A percentile compares a stretch with the other conserved stretches of the same genome.
phyloP scores from a whole-genome alignment of 805 yeast genomes.

The Nakazawaea ambrosiae region DNA sequence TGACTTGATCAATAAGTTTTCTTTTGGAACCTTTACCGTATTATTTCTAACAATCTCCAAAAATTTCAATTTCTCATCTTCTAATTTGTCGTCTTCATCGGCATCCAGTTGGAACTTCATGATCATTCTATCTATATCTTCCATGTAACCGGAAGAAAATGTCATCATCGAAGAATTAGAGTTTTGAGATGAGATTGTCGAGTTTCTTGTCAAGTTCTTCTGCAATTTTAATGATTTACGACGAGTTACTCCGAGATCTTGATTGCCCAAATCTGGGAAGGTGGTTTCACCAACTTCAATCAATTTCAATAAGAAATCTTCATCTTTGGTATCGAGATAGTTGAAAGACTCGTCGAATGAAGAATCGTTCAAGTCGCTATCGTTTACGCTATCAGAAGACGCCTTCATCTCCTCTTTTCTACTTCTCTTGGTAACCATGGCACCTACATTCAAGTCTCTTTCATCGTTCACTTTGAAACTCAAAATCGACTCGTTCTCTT shows the following conservation, averaged over 20 bases:
- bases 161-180: slow-evolving; percentile 12
- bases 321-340: slow-evolving; percentile 1
- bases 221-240: slow-evolving; percentile 25
- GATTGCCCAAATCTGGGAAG: slow-evolving; percentile 24
- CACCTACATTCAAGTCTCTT: not conserved
- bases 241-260: slow-evolving; percentile 23
- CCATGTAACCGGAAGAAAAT: slow-evolving; percentile 10
- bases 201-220: slow-evolving; percentile 28
- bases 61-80: slow-evolving; percentile 4
- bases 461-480: slow-evolving; percentile 5
- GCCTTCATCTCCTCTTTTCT: not conserved
- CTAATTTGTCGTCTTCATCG: slow-evolving; percentile 4
- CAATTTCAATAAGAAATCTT: slow-evolving; percentile 12
- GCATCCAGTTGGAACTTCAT: slow-evolving; percentile 13
- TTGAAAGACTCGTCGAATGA: not conserved
- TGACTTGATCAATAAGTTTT: not conserved
- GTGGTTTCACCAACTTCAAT: slow-evolving; percentile 34
- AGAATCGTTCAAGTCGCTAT: not conserved
- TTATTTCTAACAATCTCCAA: slow-evolving; percentile 14
- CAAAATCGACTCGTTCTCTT: slow-evolving; percentile 2
- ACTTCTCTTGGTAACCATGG: not conserved
- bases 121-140: slow-evolving; percentile 10
- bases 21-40: slow-evolving; percentile 7
- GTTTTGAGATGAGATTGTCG: slow-evolving; percentile 20
- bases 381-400: not conserved